Evolutionary conservation across 768 basidiomycete species (phyloP).

Genomic region (Podaxis sp.): DNA sequence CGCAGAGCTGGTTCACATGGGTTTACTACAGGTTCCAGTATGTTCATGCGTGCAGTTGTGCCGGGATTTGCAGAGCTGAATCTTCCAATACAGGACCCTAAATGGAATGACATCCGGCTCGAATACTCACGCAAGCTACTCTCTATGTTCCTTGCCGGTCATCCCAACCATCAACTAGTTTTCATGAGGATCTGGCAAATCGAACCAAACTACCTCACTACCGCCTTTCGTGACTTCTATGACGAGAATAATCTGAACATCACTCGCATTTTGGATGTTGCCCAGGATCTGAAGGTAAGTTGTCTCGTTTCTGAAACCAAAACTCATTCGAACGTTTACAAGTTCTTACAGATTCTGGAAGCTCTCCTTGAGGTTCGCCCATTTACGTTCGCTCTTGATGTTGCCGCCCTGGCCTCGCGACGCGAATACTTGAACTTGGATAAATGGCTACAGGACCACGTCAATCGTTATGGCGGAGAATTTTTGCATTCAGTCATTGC

Average conservation of each 20-base stretch:
- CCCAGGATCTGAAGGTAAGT: constrained; percentile 88
- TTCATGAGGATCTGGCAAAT: constrained; percentile 97
- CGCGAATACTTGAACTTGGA: constrained; percentile 94
- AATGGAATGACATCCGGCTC: constrained; percentile 86
- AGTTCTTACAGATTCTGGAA: constrained; percentile 71
- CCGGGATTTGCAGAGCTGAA: background rate
- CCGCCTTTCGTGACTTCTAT: constrained; percentile 91
- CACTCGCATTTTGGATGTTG: constrained; percentile 91
- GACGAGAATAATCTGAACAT: constrained; percentile 91
- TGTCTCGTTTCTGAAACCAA: background rate
- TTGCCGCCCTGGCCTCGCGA: constrained; percentile 90
- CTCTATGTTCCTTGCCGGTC: constrained; percentile 86
- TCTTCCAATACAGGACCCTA: constrained; percentile 51
- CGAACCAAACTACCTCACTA: constrained; percentile 80
- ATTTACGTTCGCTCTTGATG: constrained; percentile 88
- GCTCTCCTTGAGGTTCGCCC: constrained; percentile 88
- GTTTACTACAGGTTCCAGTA: constrained; percentile 86
- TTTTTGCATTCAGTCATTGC: constrained; percentile 86
- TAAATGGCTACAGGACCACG: constrained; percentile 93
- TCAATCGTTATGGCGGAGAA: constrained; percentile 76
- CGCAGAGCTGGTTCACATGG: constrained; percentile 93
- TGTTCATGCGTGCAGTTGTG: constrained; percentile 29
- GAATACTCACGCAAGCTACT: constrained; percentile 86
- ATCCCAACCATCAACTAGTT: constrained; percentile 94
- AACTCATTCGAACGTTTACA: constrained; percentile 10